A percentile compares a stretch with the other conserved stretches of the same genome.
Conservation (phyloP, 1,284 basidiomycete genomes). For the Ustilago trichophora region DNA sequence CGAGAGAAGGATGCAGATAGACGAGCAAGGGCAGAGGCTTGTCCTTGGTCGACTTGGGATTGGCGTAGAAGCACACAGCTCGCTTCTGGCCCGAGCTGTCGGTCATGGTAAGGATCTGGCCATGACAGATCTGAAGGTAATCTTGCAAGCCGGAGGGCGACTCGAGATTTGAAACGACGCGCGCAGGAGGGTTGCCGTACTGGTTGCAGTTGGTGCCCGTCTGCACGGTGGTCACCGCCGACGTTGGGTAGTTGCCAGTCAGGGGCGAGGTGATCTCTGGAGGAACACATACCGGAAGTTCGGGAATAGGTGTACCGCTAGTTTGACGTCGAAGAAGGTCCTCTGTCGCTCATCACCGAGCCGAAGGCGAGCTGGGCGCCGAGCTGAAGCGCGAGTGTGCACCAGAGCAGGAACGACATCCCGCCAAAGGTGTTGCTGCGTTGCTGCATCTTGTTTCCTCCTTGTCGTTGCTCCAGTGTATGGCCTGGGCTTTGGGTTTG, state of each 20-base stretch:
- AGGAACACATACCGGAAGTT: constrained; percentile 9
- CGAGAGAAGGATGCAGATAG: constrained; percentile 21
- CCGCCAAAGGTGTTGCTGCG: too few species aligned
- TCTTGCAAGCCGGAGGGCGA: constrained; percentile 23
- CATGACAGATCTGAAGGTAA: constrained; percentile 21
- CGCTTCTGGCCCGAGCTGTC: constrained; percentile 13
- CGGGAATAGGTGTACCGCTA: not conserved
- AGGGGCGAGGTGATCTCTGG: constrained; percentile 11
- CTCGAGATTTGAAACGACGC: constrained; percentile 10
- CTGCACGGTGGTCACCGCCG: constrained; percentile 28
- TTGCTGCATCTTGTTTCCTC: too few species aligned
- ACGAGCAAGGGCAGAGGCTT: constrained; percentile 28
- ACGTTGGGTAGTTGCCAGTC: constrained; percentile 12
- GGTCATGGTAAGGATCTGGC: constrained; percentile 16
- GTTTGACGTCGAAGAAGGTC: constrained; percentile 14
- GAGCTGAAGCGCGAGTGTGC: constrained; percentile 12
- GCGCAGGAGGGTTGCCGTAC: constrained; percentile 22
- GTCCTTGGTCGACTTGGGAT: constrained; percentile 19
- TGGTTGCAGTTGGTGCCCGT: constrained; percentile 17
- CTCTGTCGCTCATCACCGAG: not conserved
- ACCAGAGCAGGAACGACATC: constrained; percentile 15
- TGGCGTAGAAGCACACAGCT: constrained; percentile 27
- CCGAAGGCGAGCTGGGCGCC: constrained; percentile 6
- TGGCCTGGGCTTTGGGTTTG: too few species aligned
- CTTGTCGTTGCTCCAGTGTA: too few species aligned